Evolutionary conservation across 129 eudicot species (phyloP).

Genomic region (Ambrosia artemisiifolia): DNA sequence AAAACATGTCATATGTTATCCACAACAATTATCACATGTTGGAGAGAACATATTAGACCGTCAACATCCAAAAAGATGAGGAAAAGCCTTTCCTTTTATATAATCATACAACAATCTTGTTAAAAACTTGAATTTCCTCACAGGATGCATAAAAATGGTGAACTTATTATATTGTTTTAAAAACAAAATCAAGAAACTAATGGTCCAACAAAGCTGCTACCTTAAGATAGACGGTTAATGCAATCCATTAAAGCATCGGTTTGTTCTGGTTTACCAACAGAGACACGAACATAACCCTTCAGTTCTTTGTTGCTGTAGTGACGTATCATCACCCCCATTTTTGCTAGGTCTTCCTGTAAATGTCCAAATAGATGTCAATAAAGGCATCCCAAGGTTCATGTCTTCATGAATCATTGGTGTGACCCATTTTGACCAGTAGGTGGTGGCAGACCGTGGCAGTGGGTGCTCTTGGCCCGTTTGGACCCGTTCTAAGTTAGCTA

Average conservation of each 20-base stretch:
- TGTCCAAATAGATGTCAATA: not conserved
- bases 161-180: not conserved
- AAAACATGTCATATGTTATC: not conserved
- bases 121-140: not conserved
- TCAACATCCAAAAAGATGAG: not conserved
- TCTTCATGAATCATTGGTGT: not conserved
- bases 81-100: not conserved
- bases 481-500: no score
- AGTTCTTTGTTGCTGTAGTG: conserved; percentile 92
- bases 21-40: not conserved
- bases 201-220: not conserved
- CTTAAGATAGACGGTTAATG: conserved; percentile 41
- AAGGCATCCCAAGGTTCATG: not conserved
- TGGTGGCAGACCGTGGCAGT: no score
- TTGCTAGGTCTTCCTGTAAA: conserved; percentile 87
- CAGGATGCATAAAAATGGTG: not conserved
- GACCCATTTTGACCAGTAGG: not conserved
- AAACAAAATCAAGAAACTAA: conserved; percentile 4
- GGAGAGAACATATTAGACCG: not conserved
- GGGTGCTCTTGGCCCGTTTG: no score
- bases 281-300: conserved; percentile 82
- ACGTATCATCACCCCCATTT: conserved; percentile 98
- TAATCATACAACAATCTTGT: not conserved
- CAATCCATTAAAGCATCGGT: conserved; percentile 77
- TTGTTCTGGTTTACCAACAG: conserved; percentile 98